Percentiles rank a stretch among this genome's conserved stretches.
phyloP scores from a whole-genome alignment of 2,329 filamentous ascomycete species.

The Trichophyton simii region DNA sequence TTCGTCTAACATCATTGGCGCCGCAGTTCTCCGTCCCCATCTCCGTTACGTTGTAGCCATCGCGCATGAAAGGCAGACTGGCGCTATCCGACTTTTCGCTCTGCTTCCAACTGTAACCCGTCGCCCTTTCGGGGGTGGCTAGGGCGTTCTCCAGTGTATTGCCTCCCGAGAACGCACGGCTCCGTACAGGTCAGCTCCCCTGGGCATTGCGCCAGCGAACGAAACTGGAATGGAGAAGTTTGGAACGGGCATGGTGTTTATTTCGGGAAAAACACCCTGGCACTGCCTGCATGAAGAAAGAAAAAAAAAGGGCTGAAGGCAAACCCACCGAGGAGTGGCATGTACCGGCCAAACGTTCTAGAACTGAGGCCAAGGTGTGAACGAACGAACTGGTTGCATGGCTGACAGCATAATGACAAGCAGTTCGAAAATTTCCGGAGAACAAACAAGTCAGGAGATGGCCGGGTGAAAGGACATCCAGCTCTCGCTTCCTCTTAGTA shows the following conservation, averaged over 20 bases:
- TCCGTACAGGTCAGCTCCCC: neutral
- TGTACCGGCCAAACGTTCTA: neutral
- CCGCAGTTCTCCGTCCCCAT: neutral
- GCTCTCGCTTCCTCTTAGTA: neutral
- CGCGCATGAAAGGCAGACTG: neutral
- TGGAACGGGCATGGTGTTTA: neutral
- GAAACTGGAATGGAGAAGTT: neutral
- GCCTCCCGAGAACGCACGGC: neutral
- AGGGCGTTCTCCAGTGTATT: neutral
- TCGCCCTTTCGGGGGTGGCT: neutral
- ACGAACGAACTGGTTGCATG: neutral
- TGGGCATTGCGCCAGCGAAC: neutral
- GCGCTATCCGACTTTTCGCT: neutral
- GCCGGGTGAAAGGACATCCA: neutral
- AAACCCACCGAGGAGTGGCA: neutral
- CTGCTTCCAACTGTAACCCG: neutral
- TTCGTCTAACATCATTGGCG: neutral
- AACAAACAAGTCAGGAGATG: neutral
- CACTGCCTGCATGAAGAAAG: neutral
- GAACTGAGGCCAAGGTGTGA: neutral
- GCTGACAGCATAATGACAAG: neutral
- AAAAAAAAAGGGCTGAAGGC: neutral
- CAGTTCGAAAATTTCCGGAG: neutral
- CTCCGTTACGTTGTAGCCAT: neutral
- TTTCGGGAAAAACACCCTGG: neutral